Evolutionary conservation across 2,329 filamentous ascomycete genomes (phyloP), one percentile per base, ranked within the genome.

Genomic region (Trichothecium sympodiale): DNA sequence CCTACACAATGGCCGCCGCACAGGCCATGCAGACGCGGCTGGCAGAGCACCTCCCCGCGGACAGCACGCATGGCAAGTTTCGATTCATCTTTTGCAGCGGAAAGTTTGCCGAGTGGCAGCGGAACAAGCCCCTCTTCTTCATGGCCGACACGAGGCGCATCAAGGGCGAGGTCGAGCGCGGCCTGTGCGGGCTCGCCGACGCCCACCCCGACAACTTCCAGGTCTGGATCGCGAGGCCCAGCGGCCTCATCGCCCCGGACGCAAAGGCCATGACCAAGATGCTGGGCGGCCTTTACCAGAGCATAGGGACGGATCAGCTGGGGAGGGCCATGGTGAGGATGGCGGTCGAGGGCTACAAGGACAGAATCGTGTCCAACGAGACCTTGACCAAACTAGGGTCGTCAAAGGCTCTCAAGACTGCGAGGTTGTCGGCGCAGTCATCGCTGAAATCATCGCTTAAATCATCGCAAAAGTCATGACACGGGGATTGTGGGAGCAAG

Each of bases 1-100:
- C 74, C 40, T 79, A 75, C 48, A 64, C 78, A 1, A 47, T 81
- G 8, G 65, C 67, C 1, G 76, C 75, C 2, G 79, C 77, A 1
- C 65, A 65, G 38, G 68, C 71, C 8, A 75, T 83, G 41, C 40
- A 49, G 32, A 36, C 47, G 2, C 44, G 43, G 29, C 51, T 64
- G 16, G 49, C 52, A 7, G 42, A 50, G 5, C 46, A 50, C 32
- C 43, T 53, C 2, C 49, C 55, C 4, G 38, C 43, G 4, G 51
- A 47, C 12, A 50, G 48, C 17, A 25, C 20, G 10, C 20, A 25
- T 6, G 20, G 20, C 20, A 56, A 51, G 35, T 64, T 67, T 43
- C 59, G 55, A 36, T 65, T 66, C 42, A 46, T 66, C 31, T 61
- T 61, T 35, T 62, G 59, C 52, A 64, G 61, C 48, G 55, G 54